phyloP scores from a whole-genome alignment of 805 yeast species.

The Ogataea methylovora region DNA sequence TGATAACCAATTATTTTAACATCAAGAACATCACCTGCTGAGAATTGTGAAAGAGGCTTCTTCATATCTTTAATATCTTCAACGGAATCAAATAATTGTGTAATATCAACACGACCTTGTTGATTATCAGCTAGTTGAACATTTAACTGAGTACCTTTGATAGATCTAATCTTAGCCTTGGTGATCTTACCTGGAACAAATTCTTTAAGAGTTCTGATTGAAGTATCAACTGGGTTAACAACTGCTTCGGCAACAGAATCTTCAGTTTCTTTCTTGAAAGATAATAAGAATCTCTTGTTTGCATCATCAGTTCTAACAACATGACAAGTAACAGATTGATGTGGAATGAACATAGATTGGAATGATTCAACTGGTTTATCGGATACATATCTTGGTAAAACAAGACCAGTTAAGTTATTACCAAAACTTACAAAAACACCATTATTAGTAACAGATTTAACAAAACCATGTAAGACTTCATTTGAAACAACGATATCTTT shows the following conservation, averaged over 20 bases:
- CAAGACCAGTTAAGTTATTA: constrained; percentile 74
- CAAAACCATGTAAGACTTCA: constrained; percentile 57
- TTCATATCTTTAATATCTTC: constrained; percentile 48
- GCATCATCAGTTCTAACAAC: constrained; percentile 64
- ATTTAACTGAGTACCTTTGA: constrained; percentile 68
- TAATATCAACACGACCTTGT: constrained; percentile 72
- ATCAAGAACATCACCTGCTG: constrained; percentile 47
- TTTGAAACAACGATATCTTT: constrained; percentile 46
- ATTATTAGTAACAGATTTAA: constrained; percentile 66
- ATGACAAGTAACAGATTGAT: constrained; percentile 66
- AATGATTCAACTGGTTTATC: constrained; percentile 47
- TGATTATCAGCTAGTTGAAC: constrained; percentile 70
- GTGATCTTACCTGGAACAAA: constrained; percentile 54
- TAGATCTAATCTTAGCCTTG: constrained; percentile 49
- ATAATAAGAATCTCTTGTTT: constrained; percentile 61
- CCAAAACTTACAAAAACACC: constrained; percentile 85
- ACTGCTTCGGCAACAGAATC: constrained; percentile 23
- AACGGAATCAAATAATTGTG: constrained; percentile 53
- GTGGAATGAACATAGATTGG: constrained; percentile 43
- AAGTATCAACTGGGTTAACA: constrained; percentile 53
- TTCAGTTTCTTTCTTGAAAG: constrained; percentile 43
- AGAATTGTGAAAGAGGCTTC: constrained; percentile 50
- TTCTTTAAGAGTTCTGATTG: constrained; percentile 42
- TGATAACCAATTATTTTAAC: constrained; percentile 73
- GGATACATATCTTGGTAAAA: constrained; percentile 65